Evolutionary conservation across 148 eudicot genomes (phyloP).

Genomic region (Vaccinium darrowii): DNA sequence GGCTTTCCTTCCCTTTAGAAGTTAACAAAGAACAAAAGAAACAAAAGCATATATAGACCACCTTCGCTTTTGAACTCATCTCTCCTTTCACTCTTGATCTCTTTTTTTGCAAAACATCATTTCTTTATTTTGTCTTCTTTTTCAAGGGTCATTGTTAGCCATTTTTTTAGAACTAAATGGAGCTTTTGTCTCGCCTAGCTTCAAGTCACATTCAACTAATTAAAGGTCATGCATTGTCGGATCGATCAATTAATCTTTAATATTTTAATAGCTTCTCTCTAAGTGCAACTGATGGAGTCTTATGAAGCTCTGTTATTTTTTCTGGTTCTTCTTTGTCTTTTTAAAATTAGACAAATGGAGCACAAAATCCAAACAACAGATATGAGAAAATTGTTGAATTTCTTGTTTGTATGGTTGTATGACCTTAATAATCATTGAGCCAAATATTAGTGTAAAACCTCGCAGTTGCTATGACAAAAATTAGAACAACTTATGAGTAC

Average conservation of each 20-base stretch:
- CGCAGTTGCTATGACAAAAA: not conserved
- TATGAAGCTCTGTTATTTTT: not conserved
- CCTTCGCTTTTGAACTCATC: not conserved
- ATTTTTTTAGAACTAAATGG: not conserved
- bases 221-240: not conserved
- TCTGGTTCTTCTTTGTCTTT: not conserved
- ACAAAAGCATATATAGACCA: not conserved
- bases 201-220: not conserved
- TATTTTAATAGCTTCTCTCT: not conserved
- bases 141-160: not conserved
- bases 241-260: not conserved
- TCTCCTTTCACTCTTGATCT: not conserved
- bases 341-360: not conserved
- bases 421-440: not conserved
- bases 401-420: not conserved
- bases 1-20: not conserved
- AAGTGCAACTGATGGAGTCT: not conserved
- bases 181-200: not conserved
- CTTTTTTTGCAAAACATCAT: not conserved
- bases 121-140: constrained; percentile 5
- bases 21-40: not conserved
- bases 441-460: not conserved
- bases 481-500: not conserved
- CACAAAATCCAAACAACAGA: not conserved
- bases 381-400: not conserved